Conservation (phyloP, 345 rosid genomes). For the Brassica napus region DNA sequence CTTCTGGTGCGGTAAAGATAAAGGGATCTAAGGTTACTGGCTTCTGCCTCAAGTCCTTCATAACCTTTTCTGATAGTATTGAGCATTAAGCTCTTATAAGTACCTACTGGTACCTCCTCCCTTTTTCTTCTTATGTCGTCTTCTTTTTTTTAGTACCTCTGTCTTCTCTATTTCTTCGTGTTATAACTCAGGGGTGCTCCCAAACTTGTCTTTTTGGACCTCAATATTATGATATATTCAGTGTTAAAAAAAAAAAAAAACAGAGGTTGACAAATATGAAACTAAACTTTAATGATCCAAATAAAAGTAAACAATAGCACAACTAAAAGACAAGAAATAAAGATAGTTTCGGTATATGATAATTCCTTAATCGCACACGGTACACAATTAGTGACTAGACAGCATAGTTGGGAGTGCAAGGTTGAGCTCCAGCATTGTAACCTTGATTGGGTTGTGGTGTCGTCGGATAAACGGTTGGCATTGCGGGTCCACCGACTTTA, state of each 20-base stretch:
- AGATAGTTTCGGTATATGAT: neutral
- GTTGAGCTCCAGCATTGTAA: slow-evolving; percentile 34
- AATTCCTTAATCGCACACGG: neutral
- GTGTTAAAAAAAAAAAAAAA: neutral
- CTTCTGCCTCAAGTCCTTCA: no score
- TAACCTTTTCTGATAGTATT: no score
- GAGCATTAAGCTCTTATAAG: no score
- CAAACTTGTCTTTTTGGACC: no score
- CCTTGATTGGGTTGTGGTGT: slow-evolving; percentile 29
- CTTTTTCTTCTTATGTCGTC: no score
- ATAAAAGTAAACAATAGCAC: neutral
- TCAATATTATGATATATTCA: no score
- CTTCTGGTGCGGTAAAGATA: no score
- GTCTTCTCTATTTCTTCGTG: no score
- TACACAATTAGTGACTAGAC: slow-evolving; percentile 18
- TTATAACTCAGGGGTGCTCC: no score
- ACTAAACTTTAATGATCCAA: neutral
- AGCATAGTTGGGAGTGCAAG: slow-evolving; percentile 26
- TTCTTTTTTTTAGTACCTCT: no score
- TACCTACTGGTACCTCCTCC: no score
- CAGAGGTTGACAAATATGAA: neutral
- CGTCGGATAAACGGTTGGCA: slow-evolving; percentile 29
- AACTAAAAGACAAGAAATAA: neutral
- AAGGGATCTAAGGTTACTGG: no score
- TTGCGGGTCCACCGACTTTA: neutral